Conservation (phyloP, 768 basidiomycete genomes). For the Baorangia bicolor region DNA sequence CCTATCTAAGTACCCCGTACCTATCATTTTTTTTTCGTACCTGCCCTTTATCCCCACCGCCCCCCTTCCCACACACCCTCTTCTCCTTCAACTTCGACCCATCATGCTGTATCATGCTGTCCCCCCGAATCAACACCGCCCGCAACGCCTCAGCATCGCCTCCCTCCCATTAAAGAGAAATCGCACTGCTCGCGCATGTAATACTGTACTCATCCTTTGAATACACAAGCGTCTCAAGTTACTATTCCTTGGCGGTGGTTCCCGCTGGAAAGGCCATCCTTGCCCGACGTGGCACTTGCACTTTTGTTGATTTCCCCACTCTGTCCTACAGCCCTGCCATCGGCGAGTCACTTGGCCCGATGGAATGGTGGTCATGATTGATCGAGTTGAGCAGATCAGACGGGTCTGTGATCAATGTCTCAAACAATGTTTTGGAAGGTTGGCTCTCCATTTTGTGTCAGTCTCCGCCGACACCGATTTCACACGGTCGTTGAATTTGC, state of each 20-base stretch:
- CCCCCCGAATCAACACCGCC: slow-evolving; percentile 4
- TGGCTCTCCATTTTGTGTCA: not conserved
- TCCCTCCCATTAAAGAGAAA: not conserved
- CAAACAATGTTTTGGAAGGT: not conserved
- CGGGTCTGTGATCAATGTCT: not conserved
- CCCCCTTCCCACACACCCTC: slow-evolving; percentile 10
- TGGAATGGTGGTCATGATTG: not conserved
- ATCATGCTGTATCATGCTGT: not conserved
- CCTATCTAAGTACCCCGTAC: slow-evolving; percentile 1
- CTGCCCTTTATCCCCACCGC: slow-evolving; percentile 22
- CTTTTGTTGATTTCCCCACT: not conserved
- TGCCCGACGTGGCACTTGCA: not conserved
- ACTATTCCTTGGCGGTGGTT: not conserved
- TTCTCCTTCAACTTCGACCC: not conserved
- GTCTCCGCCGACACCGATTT: not conserved
- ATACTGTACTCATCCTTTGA: not conserved
- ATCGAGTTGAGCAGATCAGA: not conserved
- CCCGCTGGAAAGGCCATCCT: not conserved
- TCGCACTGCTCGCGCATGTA: not conserved
- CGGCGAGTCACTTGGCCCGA: no score
- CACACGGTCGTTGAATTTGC: no score
- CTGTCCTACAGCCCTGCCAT: no score
- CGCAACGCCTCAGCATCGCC: slow-evolving; percentile 2
- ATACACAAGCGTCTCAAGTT: not conserved
- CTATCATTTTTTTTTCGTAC: slow-evolving; percentile 6